Conservation (phyloP, 2,329 filamentous ascomycete genomes). For the Penicillium sclerotigenum region DNA sequence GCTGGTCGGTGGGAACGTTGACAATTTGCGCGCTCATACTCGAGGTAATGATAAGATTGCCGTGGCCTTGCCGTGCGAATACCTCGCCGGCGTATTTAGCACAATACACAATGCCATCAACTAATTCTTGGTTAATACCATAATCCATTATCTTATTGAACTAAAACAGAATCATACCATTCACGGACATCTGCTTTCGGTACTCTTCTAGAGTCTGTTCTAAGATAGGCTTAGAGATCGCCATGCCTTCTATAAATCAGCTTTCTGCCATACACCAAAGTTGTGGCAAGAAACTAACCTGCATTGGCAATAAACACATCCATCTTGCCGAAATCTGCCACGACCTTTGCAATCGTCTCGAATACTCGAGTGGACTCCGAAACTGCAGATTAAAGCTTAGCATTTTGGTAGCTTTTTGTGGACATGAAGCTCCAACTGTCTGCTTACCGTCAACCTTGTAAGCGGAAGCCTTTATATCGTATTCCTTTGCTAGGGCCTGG, state of each 20-base stretch:
- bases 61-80: conserved; percentile 43
- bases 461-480: conserved; percentile 40
- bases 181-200: conserved; percentile 52
- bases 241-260: conserved; percentile 40
- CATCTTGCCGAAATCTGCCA: conserved; percentile 43
- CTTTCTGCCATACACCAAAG: background rate
- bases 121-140: conserved; percentile 14
- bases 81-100: conserved; percentile 46
- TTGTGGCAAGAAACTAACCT: conserved; percentile 21
- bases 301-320: conserved; percentile 48
- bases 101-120: conserved; percentile 50
- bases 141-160: background rate
- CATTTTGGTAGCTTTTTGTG: background rate
- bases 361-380: conserved; percentile 41
- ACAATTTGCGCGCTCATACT: conserved; percentile 52
- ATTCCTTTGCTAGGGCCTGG: conserved; percentile 31
- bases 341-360: conserved; percentile 34
- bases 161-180: conserved; percentile 41
- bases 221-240: conserved; percentile 54
- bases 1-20: conserved; percentile 54
- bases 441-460: conserved; percentile 44
- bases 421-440: background rate
- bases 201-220: conserved; percentile 55
- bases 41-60: conserved; percentile 51
- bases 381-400: conserved; percentile 29